Evolutionary conservation across 139 green algal genomes (phyloP), one percentile per base, ranked within the genome.

Genomic region (Chlorella sorokiniana): DNA sequence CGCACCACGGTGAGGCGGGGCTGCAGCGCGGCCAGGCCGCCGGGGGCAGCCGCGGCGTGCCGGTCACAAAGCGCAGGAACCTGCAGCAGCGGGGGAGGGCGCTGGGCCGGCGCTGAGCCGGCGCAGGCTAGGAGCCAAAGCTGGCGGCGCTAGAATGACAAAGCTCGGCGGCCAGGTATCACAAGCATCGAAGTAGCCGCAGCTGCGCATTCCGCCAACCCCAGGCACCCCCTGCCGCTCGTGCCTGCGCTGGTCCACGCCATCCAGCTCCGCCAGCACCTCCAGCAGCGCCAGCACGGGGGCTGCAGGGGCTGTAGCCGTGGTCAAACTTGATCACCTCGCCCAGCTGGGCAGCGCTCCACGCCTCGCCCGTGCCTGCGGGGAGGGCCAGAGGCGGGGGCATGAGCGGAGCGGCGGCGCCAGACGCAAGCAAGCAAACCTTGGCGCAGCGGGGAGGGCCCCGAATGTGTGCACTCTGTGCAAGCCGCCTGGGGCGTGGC

Each of bases 21-120:
- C 68, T 95, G 88, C 69, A 99, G 93, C 16, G 94, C 89, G 7
- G 91, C 89, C 22, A 99, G 83, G 31, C 96, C 96, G 10, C 96
- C 25, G 95, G 92, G 4, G 97, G 96, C 81, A 99, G 88, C 42
- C 97, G 87, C 4, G 96, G 96, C 16, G 92, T 94, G 62, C 96
- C 95, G 38, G 97, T 99, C 5, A 98, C 94, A 90, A 99, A 99
- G 67, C 93, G 93, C 79, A 99, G 87, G 91, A 99, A 99, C 69
- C 88, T 85, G 72, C 33, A 18, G 27, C 52, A 7, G 52, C 27
- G 27, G 29, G 38, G 31, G 23, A 42, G 37, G 41, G 59, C 4
- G 56, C 11, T 38, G 10, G 31, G 45, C 51, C 68, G 42, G 69
- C 18, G 29, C 2, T 10, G 44, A 4, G 69, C 4, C 1, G 27